Conservation (phyloP, 257 asterid genomes). For the Mentha longifolia region DNA sequence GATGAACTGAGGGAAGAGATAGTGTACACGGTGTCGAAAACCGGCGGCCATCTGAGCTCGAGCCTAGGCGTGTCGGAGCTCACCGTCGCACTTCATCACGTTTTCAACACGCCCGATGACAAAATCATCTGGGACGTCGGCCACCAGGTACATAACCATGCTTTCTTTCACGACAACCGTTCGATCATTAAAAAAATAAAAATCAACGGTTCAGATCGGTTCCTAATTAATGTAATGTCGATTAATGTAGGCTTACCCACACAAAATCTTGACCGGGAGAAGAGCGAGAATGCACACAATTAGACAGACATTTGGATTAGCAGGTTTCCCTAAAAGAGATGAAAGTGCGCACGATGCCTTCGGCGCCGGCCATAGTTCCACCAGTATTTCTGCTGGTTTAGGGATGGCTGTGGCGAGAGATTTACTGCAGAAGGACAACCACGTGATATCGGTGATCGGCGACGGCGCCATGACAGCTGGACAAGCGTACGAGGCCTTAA, state of each 20-base stretch:
- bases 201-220: too few relatives aligned
- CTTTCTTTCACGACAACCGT: too few relatives aligned
- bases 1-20: slow-evolving; percentile 71
- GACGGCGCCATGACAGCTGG: slow-evolving; percentile 94
- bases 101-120: slow-evolving; percentile 65
- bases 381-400: slow-evolving; percentile 73
- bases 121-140: slow-evolving; percentile 87
- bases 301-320: slow-evolving; percentile 62
- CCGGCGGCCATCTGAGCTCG: slow-evolving; percentile 73
- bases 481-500: slow-evolving; percentile 81
- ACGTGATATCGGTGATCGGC: slow-evolving; percentile 70
- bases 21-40: slow-evolving; percentile 62
- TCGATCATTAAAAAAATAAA: too few relatives aligned
- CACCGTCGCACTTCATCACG: slow-evolving; percentile 78
- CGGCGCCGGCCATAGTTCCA: slow-evolving; percentile 82
- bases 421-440: slow-evolving; percentile 58
- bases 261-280: slow-evolving; percentile 77
- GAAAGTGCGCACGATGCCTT: slow-evolving; percentile 75
- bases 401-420: slow-evolving; percentile 89
- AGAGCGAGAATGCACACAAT: slow-evolving; percentile 68
- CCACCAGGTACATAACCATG: slow-evolving; percentile 49
- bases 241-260: slow-evolving; percentile 50
- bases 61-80: slow-evolving; percentile 71
- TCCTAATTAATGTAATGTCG: too few relatives aligned
- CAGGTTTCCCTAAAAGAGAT: slow-evolving; percentile 74